Conservation (phyloP, 768 basidiomycete species). For the Mycena capillaripes region DNA sequence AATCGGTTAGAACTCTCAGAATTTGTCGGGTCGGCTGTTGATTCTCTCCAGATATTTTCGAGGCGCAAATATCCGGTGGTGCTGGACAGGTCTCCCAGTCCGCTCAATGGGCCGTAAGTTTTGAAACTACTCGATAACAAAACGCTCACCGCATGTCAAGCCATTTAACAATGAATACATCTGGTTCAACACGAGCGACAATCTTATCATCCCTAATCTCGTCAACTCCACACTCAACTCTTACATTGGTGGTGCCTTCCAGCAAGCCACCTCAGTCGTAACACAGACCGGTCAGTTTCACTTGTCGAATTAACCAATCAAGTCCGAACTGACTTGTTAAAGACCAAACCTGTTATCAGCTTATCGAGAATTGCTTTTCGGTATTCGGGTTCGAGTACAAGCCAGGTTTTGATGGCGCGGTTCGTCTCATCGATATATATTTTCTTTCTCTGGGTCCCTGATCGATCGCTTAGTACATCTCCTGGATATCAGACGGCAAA, state of each 20-base stretch:
- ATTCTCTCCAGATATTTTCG: constrained; percentile 69
- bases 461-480: constrained; percentile 69
- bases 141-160: constrained; percentile 47
- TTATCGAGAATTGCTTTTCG: constrained; percentile 62
- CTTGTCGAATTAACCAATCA: too few relatives aligned
- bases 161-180: constrained; percentile 83
- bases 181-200: constrained; percentile 77
- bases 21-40: background rate
- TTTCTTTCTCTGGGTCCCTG: background rate
- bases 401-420: constrained; percentile 71
- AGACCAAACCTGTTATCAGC: constrained; percentile 82
- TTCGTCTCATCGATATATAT: constrained; percentile 47
- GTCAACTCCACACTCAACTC: constrained; percentile 68
- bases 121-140: background rate
- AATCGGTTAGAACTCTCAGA: constrained; percentile 59
- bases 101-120: constrained; percentile 82
- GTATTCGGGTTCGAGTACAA: constrained; percentile 88
- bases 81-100: constrained; percentile 83
- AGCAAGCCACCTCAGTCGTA: constrained; percentile 86
- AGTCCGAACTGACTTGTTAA: constrained; percentile 12
- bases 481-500: constrained; percentile 78
- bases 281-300: constrained; percentile 67
- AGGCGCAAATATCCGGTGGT: constrained; percentile 71
- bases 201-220: constrained; percentile 68
- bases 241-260: constrained; percentile 83